A percentile compares a stretch with the other conserved stretches of the same genome.
Conservation (phyloP, 495 filamentous ascomycete species). For the Stereocaulon alpinum region DNA sequence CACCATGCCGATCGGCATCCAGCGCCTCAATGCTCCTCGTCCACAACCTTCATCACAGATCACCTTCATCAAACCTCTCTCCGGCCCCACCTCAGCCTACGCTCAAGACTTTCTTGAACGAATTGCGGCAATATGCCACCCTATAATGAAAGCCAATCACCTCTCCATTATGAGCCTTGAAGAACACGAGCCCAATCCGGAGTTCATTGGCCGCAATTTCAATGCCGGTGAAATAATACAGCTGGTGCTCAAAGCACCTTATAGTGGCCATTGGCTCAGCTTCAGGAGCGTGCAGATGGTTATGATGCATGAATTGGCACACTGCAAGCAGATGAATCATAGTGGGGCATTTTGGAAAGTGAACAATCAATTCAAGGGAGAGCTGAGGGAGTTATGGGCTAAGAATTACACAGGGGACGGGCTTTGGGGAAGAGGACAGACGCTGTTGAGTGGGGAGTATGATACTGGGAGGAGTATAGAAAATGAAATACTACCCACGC, state of each 20-base stretch:
- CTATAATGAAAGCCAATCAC: conserved; percentile 60
- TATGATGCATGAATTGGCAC: conserved; percentile 72
- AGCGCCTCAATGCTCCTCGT: conserved; percentile 56
- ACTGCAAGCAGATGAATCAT: conserved; percentile 81
- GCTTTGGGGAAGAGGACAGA: conserved; percentile 59
- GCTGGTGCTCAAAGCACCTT: conserved; percentile 56
- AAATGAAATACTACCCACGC: conserved; percentile 34
- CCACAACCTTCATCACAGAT: conserved; percentile 57
- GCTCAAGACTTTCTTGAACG: conserved; percentile 63
- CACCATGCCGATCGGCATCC: conserved; percentile 43
- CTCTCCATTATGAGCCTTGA: conserved; percentile 63
- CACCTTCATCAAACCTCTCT: conserved; percentile 67
- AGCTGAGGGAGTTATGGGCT: conserved; percentile 54
- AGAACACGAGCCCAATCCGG: conserved; percentile 61
- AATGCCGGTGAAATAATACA: conserved; percentile 78
- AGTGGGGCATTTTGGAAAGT: conserved; percentile 62
- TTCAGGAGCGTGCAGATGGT: conserved; percentile 74
- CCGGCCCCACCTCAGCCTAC: conserved; percentile 44
- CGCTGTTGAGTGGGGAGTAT: conserved; percentile 48
- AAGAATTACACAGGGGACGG: conserved; percentile 64
- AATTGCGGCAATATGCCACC: conserved; percentile 66
- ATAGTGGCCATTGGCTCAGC: conserved; percentile 51
- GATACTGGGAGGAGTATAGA: conserved; percentile 38
- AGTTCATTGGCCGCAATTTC: conserved; percentile 73
- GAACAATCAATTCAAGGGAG: conserved; percentile 51